These are phyloP conservation scores for Jasminum sambac DNA, from an alignment of 257 asterid species.

Conservation along the genomic window DNA sequence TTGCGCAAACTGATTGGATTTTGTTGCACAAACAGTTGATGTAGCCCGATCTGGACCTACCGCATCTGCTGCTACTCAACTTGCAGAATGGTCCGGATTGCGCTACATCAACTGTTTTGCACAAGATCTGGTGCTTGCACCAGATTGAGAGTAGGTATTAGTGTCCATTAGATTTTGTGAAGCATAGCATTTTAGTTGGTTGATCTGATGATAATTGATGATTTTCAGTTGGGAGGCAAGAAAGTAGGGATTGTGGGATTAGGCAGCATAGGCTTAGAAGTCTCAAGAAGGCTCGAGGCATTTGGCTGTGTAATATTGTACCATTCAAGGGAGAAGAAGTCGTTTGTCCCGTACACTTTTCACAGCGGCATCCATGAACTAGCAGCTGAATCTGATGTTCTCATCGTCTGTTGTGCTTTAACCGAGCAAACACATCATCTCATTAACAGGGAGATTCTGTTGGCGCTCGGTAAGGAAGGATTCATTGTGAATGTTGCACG, in stretches of 20 bases:
- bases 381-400: slow-evolving; percentile 50
- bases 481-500: slow-evolving; percentile 68
- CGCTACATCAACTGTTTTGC: too few species aligned
- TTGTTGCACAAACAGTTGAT: too few species aligned
- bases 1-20: background rate
- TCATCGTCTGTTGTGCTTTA: slow-evolving; percentile 59
- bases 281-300: slow-evolving; percentile 69
- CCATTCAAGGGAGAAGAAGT: slow-evolving; percentile 51
- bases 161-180: background rate
- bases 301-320: slow-evolving; percentile 65
- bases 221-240: slow-evolving; percentile 62
- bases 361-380: slow-evolving; percentile 37
- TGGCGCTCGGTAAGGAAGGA: slow-evolving; percentile 60
- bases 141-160: too few species aligned
- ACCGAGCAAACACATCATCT: slow-evolving; percentile 63
- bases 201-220: background rate
- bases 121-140: too few species aligned
- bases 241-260: slow-evolving; percentile 77
- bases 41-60: too few species aligned
- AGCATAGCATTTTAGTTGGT: background rate
- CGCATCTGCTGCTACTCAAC: too few species aligned
- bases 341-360: slow-evolving; percentile 37
- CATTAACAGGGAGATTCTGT: slow-evolving; percentile 56
- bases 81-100: background rate
- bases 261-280: slow-evolving; percentile 78